Percentiles rank a stretch among this genome's conserved stretches.
Evolutionary conservation across 768 basidiomycete species (phyloP).

Genomic region (Dioszegia aurantiaca): DNA sequence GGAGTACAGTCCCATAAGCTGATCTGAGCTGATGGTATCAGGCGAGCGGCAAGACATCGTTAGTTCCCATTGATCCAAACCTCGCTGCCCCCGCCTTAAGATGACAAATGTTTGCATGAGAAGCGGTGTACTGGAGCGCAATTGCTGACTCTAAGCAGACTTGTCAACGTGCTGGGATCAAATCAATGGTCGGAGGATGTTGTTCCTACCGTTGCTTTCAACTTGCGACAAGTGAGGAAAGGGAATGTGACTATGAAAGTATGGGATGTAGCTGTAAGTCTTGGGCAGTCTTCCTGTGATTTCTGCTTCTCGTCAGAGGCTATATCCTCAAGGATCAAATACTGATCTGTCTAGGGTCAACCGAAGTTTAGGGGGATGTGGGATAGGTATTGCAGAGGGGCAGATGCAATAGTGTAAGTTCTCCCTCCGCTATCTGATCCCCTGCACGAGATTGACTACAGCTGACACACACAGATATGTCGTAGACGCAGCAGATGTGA

Average conservation of each 20-base stretch:
- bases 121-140: neutral
- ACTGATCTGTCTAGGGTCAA: conserved; percentile 62
- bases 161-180: conserved; percentile 84
- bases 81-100: neutral
- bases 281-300: too few relatives aligned
- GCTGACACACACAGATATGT: conserved; percentile 64
- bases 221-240: conserved; percentile 79
- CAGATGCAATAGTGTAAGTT: conserved; percentile 83
- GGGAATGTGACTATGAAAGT: conserved; percentile 88
- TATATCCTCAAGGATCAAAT: neutral
- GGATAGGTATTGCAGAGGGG: conserved; percentile 89
- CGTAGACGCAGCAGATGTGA: conserved; percentile 83
- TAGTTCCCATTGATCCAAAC: conserved; percentile 11
- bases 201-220: conserved; percentile 93
- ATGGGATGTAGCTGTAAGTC: conserved; percentile 85
- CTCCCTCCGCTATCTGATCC: neutral
- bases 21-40: conserved; percentile 46
- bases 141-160: conserved; percentile 20
- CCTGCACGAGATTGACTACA: neutral
- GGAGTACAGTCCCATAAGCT: too few relatives aligned
- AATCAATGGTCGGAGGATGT: conserved; percentile 89
- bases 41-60: conserved; percentile 93
- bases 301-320: too few relatives aligned
- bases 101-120: neutral
- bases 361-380: conserved; percentile 93